Conservation (phyloP, 768 basidiomycete species). For the Kwoniella sp. region DNA sequence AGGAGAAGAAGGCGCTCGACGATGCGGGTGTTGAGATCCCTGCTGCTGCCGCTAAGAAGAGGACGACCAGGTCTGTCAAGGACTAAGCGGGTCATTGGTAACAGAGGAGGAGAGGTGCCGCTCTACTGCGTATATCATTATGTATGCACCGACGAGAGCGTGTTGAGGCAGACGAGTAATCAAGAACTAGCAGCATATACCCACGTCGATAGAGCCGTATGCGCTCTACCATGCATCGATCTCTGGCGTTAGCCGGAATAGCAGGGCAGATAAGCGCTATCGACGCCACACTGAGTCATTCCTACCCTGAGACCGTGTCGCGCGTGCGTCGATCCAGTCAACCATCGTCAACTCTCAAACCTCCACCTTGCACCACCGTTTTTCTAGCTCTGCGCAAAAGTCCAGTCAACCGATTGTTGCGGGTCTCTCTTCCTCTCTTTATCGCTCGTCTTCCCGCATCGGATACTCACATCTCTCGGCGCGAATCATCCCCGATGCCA, state of each 20-base stretch:
- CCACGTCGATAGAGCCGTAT: too few relatives aligned
- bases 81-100: neutral
- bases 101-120: neutral
- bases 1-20: constrained; percentile 36
- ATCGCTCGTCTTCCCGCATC: neutral
- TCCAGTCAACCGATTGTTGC: neutral
- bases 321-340: constrained; percentile 1
- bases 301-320: too few relatives aligned
- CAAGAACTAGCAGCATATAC: too few relatives aligned
- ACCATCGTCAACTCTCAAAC: neutral
- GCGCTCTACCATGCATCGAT: too few relatives aligned
- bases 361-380: neutral
- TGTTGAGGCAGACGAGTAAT: too few relatives aligned
- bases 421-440: neutral
- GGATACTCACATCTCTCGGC: neutral
- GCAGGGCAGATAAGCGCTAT: too few relatives aligned
- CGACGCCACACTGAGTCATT: too few relatives aligned
- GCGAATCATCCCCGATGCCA: neutral
- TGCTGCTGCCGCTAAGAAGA: constrained; percentile 22
- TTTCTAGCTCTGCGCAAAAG: neutral
- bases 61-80: constrained; percentile 34
- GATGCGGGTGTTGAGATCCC: constrained; percentile 33
- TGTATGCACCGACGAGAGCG: too few relatives aligned
- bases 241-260: too few relatives aligned
- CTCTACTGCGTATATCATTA: too few relatives aligned